These are phyloP conservation scores for Dendrobium chrysotoxum DNA, from an alignment of 106 monocot genomes.

Conservation along the genomic window DNA sequence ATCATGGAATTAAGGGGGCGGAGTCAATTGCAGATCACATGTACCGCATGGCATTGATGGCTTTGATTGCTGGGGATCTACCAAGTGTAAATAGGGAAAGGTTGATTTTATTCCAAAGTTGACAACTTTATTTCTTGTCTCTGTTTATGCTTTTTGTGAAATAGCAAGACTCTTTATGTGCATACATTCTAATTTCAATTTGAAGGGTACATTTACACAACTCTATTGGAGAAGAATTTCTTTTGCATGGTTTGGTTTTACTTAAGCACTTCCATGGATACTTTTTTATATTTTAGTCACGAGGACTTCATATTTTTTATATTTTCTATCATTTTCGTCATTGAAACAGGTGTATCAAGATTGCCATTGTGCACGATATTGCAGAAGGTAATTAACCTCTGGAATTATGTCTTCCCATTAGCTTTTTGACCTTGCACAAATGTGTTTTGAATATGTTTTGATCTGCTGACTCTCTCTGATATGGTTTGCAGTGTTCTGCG, in stretches of 20 bases:
- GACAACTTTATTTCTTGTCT: slow-evolving; percentile 9
- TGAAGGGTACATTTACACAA: background rate
- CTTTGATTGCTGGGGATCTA: slow-evolving; percentile 68
- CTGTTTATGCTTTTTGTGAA: background rate
- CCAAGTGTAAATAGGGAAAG: slow-evolving; percentile 75
- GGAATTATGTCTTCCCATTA: background rate
- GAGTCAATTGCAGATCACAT: slow-evolving; percentile 99
- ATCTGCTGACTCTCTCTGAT: background rate
- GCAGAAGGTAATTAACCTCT: slow-evolving; percentile 38
- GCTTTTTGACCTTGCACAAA: background rate
- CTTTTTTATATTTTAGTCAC: background rate
- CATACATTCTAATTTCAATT: background rate
- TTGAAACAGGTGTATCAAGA: slow-evolving; percentile 51
- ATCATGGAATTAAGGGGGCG: slow-evolving; percentile 67
- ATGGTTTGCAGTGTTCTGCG: background rate
- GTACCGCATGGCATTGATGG: slow-evolving; percentile 93
- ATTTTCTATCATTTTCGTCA: slow-evolving; percentile 7
- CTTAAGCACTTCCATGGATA: background rate
- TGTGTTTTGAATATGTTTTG: background rate
- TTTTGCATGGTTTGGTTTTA: background rate
- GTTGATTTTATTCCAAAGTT: slow-evolving; percentile 22
- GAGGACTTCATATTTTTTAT: background rate
- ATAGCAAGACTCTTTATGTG: background rate
- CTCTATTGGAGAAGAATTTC: background rate
- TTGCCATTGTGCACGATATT: slow-evolving; percentile 62